These are phyloP conservation scores for Laguncularia racemosa DNA, from an alignment of 345 rosid species.

Conservation along the genomic window DNA sequence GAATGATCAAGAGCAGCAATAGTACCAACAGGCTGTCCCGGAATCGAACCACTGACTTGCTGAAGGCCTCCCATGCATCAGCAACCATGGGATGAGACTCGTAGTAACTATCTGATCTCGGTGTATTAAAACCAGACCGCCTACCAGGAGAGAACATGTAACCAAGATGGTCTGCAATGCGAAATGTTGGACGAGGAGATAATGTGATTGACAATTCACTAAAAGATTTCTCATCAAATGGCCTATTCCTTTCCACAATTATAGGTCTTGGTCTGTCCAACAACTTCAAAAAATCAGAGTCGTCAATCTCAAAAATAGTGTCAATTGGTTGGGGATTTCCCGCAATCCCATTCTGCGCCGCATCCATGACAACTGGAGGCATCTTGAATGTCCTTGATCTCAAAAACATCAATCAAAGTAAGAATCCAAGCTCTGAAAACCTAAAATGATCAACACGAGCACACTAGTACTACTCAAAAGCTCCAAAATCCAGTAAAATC, in stretches of 20 bases:
- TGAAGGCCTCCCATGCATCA: conserved; percentile 38
- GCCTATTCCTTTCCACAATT: conserved; percentile 24
- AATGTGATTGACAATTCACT: conserved; percentile 14
- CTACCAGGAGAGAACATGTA: conserved; percentile 20
- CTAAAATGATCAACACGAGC: too few relatives aligned
- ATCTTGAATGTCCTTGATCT: conserved; percentile 4
- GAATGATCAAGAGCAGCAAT: conserved; percentile 44
- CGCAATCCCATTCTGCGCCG: conserved; percentile 17
- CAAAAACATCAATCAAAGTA: too few relatives aligned
- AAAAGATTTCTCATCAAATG: conserved; percentile 26
- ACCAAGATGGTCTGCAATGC: conserved; percentile 13
- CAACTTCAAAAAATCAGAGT: conserved; percentile 17
- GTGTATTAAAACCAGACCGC: conserved; percentile 31
- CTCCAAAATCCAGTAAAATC: too few relatives aligned
- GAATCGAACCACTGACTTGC: conserved; percentile 26
- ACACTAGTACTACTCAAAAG: too few relatives aligned
- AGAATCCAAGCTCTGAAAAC: too few relatives aligned
- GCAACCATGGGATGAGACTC: conserved; percentile 30
- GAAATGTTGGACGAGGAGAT: conserved; percentile 16
- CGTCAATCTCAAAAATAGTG: conserved; percentile 25
- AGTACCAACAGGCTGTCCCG: conserved; percentile 43
- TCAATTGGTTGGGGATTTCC: conserved; percentile 9
- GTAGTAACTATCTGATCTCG: conserved; percentile 20
- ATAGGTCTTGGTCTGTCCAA: conserved; percentile 28
- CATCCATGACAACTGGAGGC: conserved; percentile 14